Percentiles rank a stretch among this genome's conserved stretches.
Evolutionary conservation across 2,329 filamentous ascomycete species (phyloP).

Genomic region (Aspergillus novofumigatus): DNA sequence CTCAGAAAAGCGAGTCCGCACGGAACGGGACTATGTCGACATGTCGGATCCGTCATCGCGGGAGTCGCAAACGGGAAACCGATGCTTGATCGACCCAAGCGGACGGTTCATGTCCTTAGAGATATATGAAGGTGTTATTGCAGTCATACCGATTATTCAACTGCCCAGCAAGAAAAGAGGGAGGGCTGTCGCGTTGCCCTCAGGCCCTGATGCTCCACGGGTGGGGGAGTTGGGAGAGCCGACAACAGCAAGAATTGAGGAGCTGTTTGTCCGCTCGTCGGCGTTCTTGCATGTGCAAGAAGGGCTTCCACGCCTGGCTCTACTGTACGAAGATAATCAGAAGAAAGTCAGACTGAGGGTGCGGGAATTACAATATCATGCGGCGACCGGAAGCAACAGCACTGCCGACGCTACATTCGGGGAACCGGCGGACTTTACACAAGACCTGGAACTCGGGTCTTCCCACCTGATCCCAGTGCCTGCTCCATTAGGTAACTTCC

Average conservation of each 20-base stretch:
- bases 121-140: constrained; percentile 65
- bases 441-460: constrained; percentile 56
- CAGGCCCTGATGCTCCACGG: constrained; percentile 28
- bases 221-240: constrained; percentile 59
- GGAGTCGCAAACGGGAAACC: constrained; percentile 76
- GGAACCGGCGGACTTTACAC: constrained; percentile 47
- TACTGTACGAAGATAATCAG: constrained; percentile 62
- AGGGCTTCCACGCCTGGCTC: constrained; percentile 56
- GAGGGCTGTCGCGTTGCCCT: constrained; percentile 20
- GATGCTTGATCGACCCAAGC: constrained; percentile 78
- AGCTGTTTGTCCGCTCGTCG: constrained; percentile 63
- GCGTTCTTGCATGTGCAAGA: constrained; percentile 58
- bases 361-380: constrained; percentile 51
- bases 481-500: constrained; percentile 45
- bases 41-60: constrained; percentile 59
- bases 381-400: constrained; percentile 43
- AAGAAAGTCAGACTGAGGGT: constrained; percentile 54
- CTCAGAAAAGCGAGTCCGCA: constrained; percentile 49
- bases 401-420: constrained; percentile 50
- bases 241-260: constrained; percentile 59
- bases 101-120: constrained; percentile 64
- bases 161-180: constrained; percentile 48
- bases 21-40: constrained; percentile 57
- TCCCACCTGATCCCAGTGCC: constrained; percentile 60
- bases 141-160: constrained; percentile 58